A percentile compares a stretch with the other conserved stretches of the same genome.
phyloP scores from a whole-genome alignment of 352 stramenopile genomes.

The Globisporangium echinulatum region DNA sequence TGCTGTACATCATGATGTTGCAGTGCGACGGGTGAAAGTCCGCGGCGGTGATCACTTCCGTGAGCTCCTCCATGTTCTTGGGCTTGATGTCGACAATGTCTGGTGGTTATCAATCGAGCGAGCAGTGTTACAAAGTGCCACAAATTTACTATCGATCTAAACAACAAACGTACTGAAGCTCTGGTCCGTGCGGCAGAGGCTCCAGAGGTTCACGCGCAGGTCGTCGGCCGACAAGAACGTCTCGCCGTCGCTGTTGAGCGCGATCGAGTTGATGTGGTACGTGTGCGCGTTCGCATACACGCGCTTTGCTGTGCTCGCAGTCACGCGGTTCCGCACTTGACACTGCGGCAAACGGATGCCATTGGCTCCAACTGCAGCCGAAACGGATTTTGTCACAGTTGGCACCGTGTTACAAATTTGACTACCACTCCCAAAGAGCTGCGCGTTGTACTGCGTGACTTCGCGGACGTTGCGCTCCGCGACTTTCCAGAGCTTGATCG shows the following conservation, averaged over 20 bases:
- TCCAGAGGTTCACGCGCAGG: slow-evolving; percentile 95
- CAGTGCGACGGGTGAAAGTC: slow-evolving; percentile 92
- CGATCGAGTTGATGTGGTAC: slow-evolving; percentile 97
- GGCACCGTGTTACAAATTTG: slow-evolving; percentile 13
- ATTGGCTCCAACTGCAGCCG: slow-evolving; percentile 1
- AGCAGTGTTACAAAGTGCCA: too few species aligned
- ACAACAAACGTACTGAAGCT: slow-evolving; percentile 73
- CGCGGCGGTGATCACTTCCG: slow-evolving; percentile 93
- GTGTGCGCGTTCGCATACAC: slow-evolving; percentile 93
- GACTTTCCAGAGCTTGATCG: slow-evolving; percentile 96
- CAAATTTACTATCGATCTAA: background rate
- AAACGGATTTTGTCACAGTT: background rate
- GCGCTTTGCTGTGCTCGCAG: slow-evolving; percentile 72
- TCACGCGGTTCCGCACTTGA: slow-evolving; percentile 47
- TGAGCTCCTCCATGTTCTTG: slow-evolving; percentile 95
- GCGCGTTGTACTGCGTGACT: slow-evolving; percentile 68
- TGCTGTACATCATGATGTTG: slow-evolving; percentile 95
- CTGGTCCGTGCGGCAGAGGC: slow-evolving; percentile 84
- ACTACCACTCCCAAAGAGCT: slow-evolving; percentile 17
- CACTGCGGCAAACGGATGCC: slow-evolving; percentile 56
- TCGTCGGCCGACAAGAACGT: slow-evolving; percentile 96
- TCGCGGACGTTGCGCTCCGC: slow-evolving; percentile 72
- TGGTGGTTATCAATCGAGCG: slow-evolving; percentile 13
- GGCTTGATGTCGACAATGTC: slow-evolving; percentile 97
- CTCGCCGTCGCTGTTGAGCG: slow-evolving; percentile 92